phyloP scores from a whole-genome alignment of 108 stramenopile species.

The Discostella pseudostelligera region DNA sequence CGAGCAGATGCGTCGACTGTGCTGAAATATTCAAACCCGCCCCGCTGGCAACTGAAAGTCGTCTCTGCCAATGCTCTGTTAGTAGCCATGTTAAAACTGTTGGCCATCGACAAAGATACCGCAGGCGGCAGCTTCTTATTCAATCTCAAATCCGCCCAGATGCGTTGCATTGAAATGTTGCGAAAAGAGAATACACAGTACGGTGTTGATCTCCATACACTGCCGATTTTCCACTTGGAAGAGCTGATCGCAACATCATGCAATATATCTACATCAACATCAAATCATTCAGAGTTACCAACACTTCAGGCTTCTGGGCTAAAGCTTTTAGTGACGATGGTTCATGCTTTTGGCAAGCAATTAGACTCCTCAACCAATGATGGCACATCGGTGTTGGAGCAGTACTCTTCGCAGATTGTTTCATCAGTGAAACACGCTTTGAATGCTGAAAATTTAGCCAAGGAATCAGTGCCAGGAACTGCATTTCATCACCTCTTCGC shows the following conservation, averaged over 20 bases:
- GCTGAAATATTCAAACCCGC: constrained; percentile 39
- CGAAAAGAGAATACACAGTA: constrained; percentile 3
- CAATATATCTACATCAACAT: constrained; percentile 60
- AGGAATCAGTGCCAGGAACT: constrained; percentile 40
- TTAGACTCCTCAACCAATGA: constrained; percentile 61
- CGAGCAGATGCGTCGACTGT: constrained; percentile 33
- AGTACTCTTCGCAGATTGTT: constrained; percentile 76
- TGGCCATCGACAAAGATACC: constrained; percentile 21
- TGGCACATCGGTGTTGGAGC: constrained; percentile 53
- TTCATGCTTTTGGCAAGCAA: constrained; percentile 58
- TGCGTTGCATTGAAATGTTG: constrained; percentile 33
- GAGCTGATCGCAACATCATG: constrained; percentile 63
- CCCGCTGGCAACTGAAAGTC: constrained; percentile 68
- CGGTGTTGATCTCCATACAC: constrained; percentile 22
- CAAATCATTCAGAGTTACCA: constrained; percentile 73
- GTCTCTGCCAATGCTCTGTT: constrained; percentile 47
- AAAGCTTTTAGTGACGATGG: constrained; percentile 48
- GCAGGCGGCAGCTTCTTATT: constrained; percentile 39
- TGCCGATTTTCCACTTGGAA: constrained; percentile 56
- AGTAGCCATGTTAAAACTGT: constrained; percentile 43
- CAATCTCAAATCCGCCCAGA: constrained; percentile 49
- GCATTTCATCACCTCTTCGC: constrained; percentile 56
- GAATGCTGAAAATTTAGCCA: constrained; percentile 24
- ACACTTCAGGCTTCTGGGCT: constrained; percentile 65
- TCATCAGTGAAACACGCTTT: constrained; percentile 78